Evolutionary conservation across 1,139 yeast genomes (phyloP).

Genomic region (Hyphopichia fennica): DNA sequence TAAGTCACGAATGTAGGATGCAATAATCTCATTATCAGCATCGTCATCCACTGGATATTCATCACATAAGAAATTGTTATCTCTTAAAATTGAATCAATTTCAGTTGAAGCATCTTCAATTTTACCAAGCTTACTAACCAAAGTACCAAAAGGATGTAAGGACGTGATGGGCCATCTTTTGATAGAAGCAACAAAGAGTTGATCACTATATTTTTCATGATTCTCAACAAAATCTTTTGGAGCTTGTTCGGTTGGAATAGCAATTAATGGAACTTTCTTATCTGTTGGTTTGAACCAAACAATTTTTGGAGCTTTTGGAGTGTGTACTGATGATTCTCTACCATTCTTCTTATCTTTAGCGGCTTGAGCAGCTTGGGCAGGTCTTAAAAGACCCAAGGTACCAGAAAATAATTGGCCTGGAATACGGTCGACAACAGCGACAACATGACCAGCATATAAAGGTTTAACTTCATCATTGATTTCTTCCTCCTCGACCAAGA

Average conservation of each 20-base stretch:
- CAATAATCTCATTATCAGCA: constrained; percentile 25
- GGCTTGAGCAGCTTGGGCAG: constrained; percentile 92
- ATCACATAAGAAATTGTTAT: constrained; percentile 87
- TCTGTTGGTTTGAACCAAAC: constrained; percentile 99
- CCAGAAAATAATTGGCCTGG: constrained; percentile 97
- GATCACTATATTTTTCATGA: constrained; percentile 78
- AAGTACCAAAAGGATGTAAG: constrained; percentile 94
- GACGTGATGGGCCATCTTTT: constrained; percentile 99
- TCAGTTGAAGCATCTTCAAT: constrained; percentile 79
- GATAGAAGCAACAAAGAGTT: constrained; percentile 88
- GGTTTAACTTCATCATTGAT: constrained; percentile 92
- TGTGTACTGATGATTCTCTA: constrained; percentile 49
- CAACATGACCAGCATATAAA: constrained; percentile 95
- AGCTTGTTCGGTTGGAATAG: constrained; percentile 98
- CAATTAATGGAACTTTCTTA: constrained; percentile 94
- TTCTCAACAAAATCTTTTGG: constrained; percentile 94
- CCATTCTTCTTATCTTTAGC: constrained; percentile 66
- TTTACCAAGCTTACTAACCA: constrained; percentile 82
- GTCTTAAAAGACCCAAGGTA: constrained; percentile 88
- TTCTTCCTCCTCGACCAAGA: constrained; percentile 93
- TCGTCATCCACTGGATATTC: constrained; percentile 61
- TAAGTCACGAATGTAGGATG: constrained; percentile 28
- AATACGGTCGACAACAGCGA: constrained; percentile 94
- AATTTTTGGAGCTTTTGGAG: constrained; percentile 76
- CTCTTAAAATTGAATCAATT: constrained; percentile 86